These are phyloP conservation scores for Fusarium hostae DNA, from an alignment of 2,329 filamentous ascomycete genomes.

Conservation along the genomic window DNA sequence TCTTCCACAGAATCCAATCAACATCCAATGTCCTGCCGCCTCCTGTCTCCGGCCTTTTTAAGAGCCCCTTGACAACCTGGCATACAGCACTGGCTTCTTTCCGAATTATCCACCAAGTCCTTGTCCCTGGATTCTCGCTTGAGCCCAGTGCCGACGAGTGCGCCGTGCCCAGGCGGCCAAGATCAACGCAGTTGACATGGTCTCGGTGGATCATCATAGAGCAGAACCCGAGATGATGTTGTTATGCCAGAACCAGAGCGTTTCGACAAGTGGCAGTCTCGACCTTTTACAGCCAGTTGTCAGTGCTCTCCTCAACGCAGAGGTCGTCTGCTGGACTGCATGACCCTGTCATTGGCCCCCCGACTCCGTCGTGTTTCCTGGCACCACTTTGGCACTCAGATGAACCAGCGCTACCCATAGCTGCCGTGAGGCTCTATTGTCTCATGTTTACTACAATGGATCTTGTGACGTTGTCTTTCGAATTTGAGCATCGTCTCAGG, in stretches of 20 bases:
- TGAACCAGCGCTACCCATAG: slow-evolving; percentile 5
- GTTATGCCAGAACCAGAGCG: slow-evolving; percentile 34
- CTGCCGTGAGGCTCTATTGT: slow-evolving; percentile 30
- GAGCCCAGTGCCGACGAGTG: slow-evolving; percentile 40
- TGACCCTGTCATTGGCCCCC: slow-evolving; percentile 13
- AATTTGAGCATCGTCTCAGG: neutral
- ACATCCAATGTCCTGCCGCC: slow-evolving; percentile 14
- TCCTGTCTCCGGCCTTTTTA: slow-evolving; percentile 36
- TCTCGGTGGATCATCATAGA: slow-evolving; percentile 40
- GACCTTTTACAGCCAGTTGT: slow-evolving; percentile 9
- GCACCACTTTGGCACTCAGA: slow-evolving; percentile 1
- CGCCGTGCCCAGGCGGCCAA: slow-evolving; percentile 38
- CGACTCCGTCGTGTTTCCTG: slow-evolving; percentile 6
- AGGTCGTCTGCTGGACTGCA: slow-evolving; percentile 7
- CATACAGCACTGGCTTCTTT: slow-evolving; percentile 28
- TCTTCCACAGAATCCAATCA: slow-evolving; percentile 31
- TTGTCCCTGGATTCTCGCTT: slow-evolving; percentile 38
- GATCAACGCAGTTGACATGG: slow-evolving; percentile 39
- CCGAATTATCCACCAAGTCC: slow-evolving; percentile 38
- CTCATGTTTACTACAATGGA: slow-evolving; percentile 10
- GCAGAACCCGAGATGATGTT: slow-evolving; percentile 35
- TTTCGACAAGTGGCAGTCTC: slow-evolving; percentile 36
- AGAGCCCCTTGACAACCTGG: slow-evolving; percentile 37
- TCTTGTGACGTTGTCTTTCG: slow-evolving; percentile 7
- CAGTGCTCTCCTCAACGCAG: slow-evolving; percentile 9